These are phyloP conservation scores for Paraurostyla sp. DNA, from an alignment of 73 alveolate genomes.

Conservation along the genomic window DNA sequence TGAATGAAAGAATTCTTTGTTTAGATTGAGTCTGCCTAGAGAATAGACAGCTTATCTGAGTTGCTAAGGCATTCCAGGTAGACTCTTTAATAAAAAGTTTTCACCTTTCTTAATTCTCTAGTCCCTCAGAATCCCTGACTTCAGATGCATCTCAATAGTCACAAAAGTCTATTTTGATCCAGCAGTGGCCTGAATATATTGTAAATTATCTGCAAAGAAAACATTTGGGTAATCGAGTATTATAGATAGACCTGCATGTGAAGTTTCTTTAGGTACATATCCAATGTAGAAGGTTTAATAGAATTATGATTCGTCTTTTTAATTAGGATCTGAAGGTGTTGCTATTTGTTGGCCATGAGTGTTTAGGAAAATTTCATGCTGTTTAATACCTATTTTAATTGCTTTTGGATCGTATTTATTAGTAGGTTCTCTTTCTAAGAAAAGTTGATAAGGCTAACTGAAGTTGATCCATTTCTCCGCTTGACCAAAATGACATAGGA, in stretches of 20 bases:
- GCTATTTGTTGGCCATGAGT: not conserved
- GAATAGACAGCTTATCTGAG: constrained; percentile 53
- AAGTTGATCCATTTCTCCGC: constrained; percentile 24
- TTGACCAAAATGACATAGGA: constrained; percentile 20
- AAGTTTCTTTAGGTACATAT: constrained; percentile 31
- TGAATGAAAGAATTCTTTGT: not conserved
- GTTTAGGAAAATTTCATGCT: constrained; percentile 2
- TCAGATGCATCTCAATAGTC: not conserved
- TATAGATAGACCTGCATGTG: not conserved
- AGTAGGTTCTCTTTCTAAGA: constrained; percentile 41
- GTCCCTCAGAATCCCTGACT: not conserved
- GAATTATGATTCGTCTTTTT: not conserved
- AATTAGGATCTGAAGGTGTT: not conserved
- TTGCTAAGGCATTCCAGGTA: constrained; percentile 63
- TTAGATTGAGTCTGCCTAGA: not conserved
- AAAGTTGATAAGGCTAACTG: not conserved
- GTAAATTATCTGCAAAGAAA: not conserved
- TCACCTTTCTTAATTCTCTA: not conserved
- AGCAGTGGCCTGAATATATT: not conserved
- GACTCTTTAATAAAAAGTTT: not conserved
- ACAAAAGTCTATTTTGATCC: not conserved
- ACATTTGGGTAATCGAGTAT: constrained; percentile 32
- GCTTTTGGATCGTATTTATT: constrained; percentile 31
- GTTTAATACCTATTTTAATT: constrained; percentile 8
- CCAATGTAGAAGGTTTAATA: constrained; percentile 16